A percentile compares a stretch with the other conserved stretches of the same genome.
Evolutionary conservation across 139 green algal genomes (phyloP).

Genomic region (Pleodorina starrii): DNA sequence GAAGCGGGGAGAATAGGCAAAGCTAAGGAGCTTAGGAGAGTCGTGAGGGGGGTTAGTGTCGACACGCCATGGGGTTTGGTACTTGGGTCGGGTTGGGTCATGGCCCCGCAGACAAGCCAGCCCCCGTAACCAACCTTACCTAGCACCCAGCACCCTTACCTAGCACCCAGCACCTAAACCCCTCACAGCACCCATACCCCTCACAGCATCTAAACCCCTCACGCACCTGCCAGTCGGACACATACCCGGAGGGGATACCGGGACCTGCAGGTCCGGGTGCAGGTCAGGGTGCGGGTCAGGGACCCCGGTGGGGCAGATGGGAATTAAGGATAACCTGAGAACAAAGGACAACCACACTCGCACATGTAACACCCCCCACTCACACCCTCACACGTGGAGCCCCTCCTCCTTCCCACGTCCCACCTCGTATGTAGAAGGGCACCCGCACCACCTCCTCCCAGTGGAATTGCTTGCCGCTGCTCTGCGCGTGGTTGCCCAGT

Average conservation of each 20-base stretch:
- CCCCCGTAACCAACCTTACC: background rate
- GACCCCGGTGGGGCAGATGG: no score
- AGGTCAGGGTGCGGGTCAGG: background rate
- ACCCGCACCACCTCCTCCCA: conserved; percentile 42
- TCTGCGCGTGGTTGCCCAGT: conserved; percentile 34
- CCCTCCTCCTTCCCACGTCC: no score
- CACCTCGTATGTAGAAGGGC: conserved; percentile 35
- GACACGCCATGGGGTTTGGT: no score
- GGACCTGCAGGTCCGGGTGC: background rate
- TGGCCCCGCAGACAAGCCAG: no score
- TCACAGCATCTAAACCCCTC: background rate
- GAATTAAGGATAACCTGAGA: no score
- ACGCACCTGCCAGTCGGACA: conserved; percentile 34
- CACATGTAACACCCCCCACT: background rate
- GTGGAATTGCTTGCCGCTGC: conserved; percentile 34
- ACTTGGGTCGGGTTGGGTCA: no score
- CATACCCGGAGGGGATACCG: conserved; percentile 21
- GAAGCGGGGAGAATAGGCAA: background rate
- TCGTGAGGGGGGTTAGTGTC: no score
- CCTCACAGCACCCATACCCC: background rate
- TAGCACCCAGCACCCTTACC: conserved; percentile 12
- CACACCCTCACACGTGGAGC: no score
- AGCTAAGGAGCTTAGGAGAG: background rate
- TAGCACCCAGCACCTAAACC: no score
- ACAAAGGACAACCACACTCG: no score